Conservation (phyloP, 2,329 filamentous ascomycete genomes). For the Metarhizium brunneum region DNA sequence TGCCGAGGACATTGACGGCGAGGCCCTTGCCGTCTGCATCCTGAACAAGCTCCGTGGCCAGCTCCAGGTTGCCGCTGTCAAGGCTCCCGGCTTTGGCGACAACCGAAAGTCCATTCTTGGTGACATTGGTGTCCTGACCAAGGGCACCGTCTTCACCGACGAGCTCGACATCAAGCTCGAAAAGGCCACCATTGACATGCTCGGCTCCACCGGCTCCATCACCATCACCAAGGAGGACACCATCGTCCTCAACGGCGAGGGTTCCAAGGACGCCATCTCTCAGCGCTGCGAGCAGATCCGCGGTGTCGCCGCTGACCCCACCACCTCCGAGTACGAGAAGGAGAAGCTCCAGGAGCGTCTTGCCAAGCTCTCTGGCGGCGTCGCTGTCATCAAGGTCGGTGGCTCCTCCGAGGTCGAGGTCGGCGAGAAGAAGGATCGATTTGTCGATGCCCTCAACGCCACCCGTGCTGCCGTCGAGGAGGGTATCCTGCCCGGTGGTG, state of each 20-base stretch:
- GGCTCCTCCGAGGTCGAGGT: slow-evolving; percentile 98
- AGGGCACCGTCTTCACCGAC: slow-evolving; percentile 94
- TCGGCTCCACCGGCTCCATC: slow-evolving; percentile 94
- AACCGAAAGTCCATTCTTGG: slow-evolving; percentile 99
- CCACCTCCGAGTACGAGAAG: slow-evolving; percentile 98
- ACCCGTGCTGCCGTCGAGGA: slow-evolving; percentile 98
- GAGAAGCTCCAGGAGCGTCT: slow-evolving; percentile 99
- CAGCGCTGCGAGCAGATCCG: slow-evolving; percentile 99
- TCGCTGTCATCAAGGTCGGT: slow-evolving; percentile 98
- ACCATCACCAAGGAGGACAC: slow-evolving; percentile 99
- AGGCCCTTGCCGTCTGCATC: slow-evolving; percentile 97
- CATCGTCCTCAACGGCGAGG: slow-evolving; percentile 94
- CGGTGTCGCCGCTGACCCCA: slow-evolving; percentile 87
- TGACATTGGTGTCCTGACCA: slow-evolving; percentile 90
- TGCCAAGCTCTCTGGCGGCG: slow-evolving; percentile 96
- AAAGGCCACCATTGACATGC: slow-evolving; percentile 92
- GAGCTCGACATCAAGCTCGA: slow-evolving; percentile 99
- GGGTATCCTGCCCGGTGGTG: slow-evolving; percentile 96
- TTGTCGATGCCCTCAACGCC: slow-evolving; percentile 95
- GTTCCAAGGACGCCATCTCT: slow-evolving; percentile 83
- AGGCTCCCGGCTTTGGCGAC: slow-evolving; percentile 98
- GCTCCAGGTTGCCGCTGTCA: slow-evolving; percentile 96
- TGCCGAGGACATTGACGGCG: slow-evolving; percentile 97
- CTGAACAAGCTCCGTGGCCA: slow-evolving; percentile 99
- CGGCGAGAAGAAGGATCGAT: slow-evolving; percentile 99